Base-by-base conservation (phyloP, 164 flowering plant species). In the Stephania cephalantha region DNA sequence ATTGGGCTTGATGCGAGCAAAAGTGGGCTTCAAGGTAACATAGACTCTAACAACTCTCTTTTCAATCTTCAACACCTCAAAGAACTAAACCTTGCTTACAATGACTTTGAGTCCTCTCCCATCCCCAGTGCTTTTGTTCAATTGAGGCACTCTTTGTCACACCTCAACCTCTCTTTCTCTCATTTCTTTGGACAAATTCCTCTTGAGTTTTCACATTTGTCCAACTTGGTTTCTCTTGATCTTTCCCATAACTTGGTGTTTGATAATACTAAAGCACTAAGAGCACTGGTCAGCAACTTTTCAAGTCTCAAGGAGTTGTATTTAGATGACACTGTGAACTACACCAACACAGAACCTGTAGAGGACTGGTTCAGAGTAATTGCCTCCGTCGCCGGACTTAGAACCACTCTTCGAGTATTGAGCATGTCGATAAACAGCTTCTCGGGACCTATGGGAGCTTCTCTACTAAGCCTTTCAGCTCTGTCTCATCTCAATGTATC, bases 131-230 rank as follows among this genome's bases (percentile, higher is more conserved):
- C 55, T 10, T 50, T 50, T 8, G 11, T 50, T 50, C 11, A 50
- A 50, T 15, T 10, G 3, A 50, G 4, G 42, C 42, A 1, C 55
- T 15, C 55, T 50, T 50, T 50, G 55, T 7, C 55, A 11, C 55
- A 50, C 55, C 55, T 50, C 55, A 50, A 50, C 55, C 55, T 50
- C 64, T 1, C 55, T 2, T 11, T 11, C 55, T 74, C 91, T 13
- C 80, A 81, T 1, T 70, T 88, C 35, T 17, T 11, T 1, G 87
- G 88, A 6, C 88, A 86, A 42, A 76, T 78, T 46, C 90, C 85
- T 0, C 18, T 68, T 4, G 84, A 70, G 58, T 71, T 88, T 5
- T 80, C 86, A 4, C 71, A 55, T 1, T n/a, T 86, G 74, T 72
- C 69, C 7, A 65, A 18, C 46, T 74, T 80, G 74, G 76, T 79